Evolutionary conservation across 2,329 filamentous ascomycete species (phyloP), one percentile per base, ranked within the genome.

Genomic region (Venturiaceae sp.): DNA sequence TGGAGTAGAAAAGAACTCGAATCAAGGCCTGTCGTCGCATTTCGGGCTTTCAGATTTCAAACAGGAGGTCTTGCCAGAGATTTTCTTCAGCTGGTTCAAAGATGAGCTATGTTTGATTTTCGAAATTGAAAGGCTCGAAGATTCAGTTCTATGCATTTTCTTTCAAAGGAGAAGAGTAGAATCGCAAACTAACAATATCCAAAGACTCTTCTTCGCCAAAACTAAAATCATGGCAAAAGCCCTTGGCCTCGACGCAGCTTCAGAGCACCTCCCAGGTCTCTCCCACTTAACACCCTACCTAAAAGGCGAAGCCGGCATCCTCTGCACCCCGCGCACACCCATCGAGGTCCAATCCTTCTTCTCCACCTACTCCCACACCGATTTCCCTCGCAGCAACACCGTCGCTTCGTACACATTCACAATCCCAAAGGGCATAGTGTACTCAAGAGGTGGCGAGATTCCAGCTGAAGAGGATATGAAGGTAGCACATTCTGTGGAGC

Each of bases 141-240:
- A n/a, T n/a, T n/a, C n/a, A n/a, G n/a, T n/a, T n/a, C n/a, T n/a
- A n/a, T n/a, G n/a, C n/a, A n/a, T n/a, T n/a, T n/a, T n/a, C n/a
- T n/a, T n/a, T n/a, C n/a, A n/a, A n/a, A n/a, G n/a, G n/a, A n/a
- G n/a, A n/a, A n/a, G n/a, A n/a, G n/a, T n/a, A 4, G 19, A 37
- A 55, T 39, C 34, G 33, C n/a, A 30, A 23, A 19, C 34, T 33
- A 30, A 28, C 44, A 23, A 33, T 47, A 30, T 32, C 7, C 19
- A 53, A 67, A 94, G 92, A 66, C 79, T 99, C 72, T 97, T 97
- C 84, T 97, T 96, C 75, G 94, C 92, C 77, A 99, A 97, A 80
- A 97, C 92, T 61, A 97, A 97, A 77, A 92, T 99, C 73, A 97
- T 97, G 91, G 86, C 89, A 67, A 92, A 94, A 76, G 92, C 94